Evolutionary conservation across 768 basidiomycete genomes (phyloP).

Genomic region (Imleria badia): DNA sequence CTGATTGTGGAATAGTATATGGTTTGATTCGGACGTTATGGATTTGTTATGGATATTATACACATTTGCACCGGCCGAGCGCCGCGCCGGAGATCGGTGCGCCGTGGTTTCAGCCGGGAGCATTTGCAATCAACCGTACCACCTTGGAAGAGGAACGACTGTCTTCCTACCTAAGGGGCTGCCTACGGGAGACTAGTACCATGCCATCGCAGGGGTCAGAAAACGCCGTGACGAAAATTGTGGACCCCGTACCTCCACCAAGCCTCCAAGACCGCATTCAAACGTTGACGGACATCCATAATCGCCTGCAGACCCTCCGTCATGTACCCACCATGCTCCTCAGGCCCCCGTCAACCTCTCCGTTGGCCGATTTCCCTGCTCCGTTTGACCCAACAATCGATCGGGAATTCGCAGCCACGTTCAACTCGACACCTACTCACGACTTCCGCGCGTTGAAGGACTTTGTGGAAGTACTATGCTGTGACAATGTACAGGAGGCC

Average conservation of each 20-base stretch:
- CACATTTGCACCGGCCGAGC: neutral
- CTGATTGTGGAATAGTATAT: neutral
- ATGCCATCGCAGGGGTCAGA: slow-evolving; percentile 10
- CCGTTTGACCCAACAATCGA: slow-evolving; percentile 27
- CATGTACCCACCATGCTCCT: slow-evolving; percentile 47
- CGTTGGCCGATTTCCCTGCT: slow-evolving; percentile 25
- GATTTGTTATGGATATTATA: neutral
- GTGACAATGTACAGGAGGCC: slow-evolving; percentile 58
- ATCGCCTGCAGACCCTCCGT: slow-evolving; percentile 44
- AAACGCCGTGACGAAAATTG: neutral
- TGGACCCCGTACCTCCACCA: slow-evolving; percentile 4
- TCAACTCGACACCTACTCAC: slow-evolving; percentile 28
- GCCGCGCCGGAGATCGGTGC: slow-evolving; percentile 9
- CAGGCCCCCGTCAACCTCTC: slow-evolving; percentile 33
- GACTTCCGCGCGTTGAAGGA: slow-evolving; percentile 50
- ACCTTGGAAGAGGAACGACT: no score
- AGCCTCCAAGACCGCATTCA: slow-evolving; percentile 46
- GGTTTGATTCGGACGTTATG: neutral
- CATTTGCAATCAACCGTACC: no score
- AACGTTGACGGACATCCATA: slow-evolving; percentile 45
- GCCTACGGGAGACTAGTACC: no score
- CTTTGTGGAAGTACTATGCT: slow-evolving; percentile 47
- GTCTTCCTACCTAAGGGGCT: no score
- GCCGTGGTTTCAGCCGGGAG: no score
- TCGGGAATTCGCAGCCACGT: slow-evolving; percentile 30